Conservation (phyloP, 768 basidiomycete species). For the Mycena leptocephala region DNA sequence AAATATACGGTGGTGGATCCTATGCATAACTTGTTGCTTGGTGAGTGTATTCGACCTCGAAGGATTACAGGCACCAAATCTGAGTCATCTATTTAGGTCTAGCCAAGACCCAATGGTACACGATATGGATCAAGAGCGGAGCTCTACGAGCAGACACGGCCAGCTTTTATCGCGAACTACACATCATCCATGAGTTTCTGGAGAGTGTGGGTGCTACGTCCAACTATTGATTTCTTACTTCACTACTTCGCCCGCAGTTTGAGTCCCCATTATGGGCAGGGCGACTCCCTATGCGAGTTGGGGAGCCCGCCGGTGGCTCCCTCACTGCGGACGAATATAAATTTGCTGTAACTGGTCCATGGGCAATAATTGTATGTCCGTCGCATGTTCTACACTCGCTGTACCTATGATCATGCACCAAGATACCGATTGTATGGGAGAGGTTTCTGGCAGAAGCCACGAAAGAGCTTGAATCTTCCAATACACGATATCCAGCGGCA, state of each 20-base stretch:
- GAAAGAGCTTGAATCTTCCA: not conserved
- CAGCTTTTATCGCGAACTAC: slow-evolving; percentile 23
- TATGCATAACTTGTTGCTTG: slow-evolving; percentile 31
- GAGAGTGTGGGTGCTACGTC: slow-evolving; percentile 21
- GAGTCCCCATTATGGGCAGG: slow-evolving; percentile 37
- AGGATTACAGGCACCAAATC: too few relatives aligned
- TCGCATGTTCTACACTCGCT: not conserved
- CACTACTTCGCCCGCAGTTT: not conserved
- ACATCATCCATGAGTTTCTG: slow-evolving; percentile 35
- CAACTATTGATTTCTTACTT: too few relatives aligned
- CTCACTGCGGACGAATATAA: slow-evolving; percentile 46
- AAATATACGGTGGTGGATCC: slow-evolving; percentile 32
- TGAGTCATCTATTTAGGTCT: slow-evolving; percentile 31
- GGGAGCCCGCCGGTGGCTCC: slow-evolving; percentile 42
- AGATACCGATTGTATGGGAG: not conserved
- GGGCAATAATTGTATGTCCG: slow-evolving; percentile 31
- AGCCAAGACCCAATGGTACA: slow-evolving; percentile 45
- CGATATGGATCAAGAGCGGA: slow-evolving; percentile 36
- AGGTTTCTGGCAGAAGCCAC: not conserved
- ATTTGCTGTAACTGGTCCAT: slow-evolving; percentile 28
- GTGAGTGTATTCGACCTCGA: not conserved
- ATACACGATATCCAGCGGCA: not conserved
- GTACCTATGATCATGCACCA: not conserved
- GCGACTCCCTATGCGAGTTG: slow-evolving; percentile 37
- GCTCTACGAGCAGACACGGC: slow-evolving; percentile 33